Evolutionary conservation across 2,329 filamentous ascomycete genomes (phyloP).

Genomic region (Penicillium occitanis): DNA sequence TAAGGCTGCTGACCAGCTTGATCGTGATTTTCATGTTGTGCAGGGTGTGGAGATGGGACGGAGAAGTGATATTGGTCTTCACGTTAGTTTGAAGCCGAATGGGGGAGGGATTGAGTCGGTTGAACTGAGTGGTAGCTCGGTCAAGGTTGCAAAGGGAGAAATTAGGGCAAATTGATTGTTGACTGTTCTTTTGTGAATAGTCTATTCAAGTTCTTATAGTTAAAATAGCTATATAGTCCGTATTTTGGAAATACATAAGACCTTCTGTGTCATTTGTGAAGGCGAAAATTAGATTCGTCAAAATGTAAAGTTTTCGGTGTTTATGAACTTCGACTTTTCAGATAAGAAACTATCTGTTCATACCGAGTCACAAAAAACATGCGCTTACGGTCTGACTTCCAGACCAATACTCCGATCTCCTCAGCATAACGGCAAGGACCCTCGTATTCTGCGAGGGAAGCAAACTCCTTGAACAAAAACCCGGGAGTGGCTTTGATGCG

Average conservation of each 20-base stretch:
- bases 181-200: neutral
- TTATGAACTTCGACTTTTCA: constrained; percentile 56
- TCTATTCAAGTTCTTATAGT: neutral
- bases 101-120: constrained; percentile 33
- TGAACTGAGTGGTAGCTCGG: constrained; percentile 37
- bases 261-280: neutral
- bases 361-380: constrained; percentile 91
- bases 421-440: constrained; percentile 65
- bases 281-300: neutral
- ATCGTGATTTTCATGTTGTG: constrained; percentile 53
- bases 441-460: constrained; percentile 63
- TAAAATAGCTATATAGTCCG: neutral
- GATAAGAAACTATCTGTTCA: constrained; percentile 81
- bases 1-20: constrained; percentile 30
- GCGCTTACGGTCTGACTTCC: constrained; percentile 75
- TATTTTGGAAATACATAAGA: no score
- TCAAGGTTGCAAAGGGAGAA: constrained; percentile 38
- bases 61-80: constrained; percentile 41
- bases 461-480: constrained; percentile 88
- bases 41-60: constrained; percentile 70
- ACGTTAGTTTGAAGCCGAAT: constrained; percentile 27
- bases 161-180: constrained; percentile 25
- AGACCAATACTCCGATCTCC: constrained; percentile 84
- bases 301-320: neutral
- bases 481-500: constrained; percentile 81